Base-by-base conservation (phyloP, 148 eudicot genomes). In the Rhododendron molle region DNA sequence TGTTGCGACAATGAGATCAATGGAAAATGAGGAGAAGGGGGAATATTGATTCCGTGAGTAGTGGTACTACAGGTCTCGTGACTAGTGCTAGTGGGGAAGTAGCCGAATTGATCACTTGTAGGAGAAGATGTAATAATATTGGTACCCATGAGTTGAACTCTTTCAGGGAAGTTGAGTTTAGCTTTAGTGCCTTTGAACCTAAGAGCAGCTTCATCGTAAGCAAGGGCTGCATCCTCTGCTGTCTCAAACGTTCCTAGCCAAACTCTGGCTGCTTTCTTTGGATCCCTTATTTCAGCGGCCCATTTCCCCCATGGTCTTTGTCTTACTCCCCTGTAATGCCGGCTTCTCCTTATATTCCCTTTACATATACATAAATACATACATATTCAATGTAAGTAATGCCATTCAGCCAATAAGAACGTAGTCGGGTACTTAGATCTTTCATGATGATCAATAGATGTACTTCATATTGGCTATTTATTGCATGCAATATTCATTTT, bases 221-320 rank as follows among this genome's bases (percentile, higher is more conserved):
- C 94, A 20, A 89, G 50, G 16, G 94, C 94, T 16, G 94, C 94
- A 18, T 88, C 90, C 86, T 92, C 93, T 14, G 94, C 94, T 5
- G 94, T 91, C 77, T 92, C 92, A 20, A 92, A 92, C 4, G 94
- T 92, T 12, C 94, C 94, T 0, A 92, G 90, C 94, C 94, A 92
- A 23, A 92, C 94, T 28, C 94, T 87, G 0, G 94, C 94, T 81
- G 93, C 93, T 78, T 91, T 92, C 82, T 91, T 86, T 2, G 94
- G 94, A 81, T 92, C 94, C 11, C 94, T 88, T 50, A 92, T 92
- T 86, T 92, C 94, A 0, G 94, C 93, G 7, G 94, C 94, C 92
- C 91, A 92, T n/a, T 92, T 92, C 14, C 94, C 94, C 94, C 94
- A 92, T 12, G 94, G 94, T 83, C 94, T 86, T 40, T 91, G 94